A percentile compares a stretch with the other conserved stretches of the same genome.
phyloP scores from a whole-genome alignment of 495 filamentous ascomycete species.

The Hapsidospora chrysogenum region DNA sequence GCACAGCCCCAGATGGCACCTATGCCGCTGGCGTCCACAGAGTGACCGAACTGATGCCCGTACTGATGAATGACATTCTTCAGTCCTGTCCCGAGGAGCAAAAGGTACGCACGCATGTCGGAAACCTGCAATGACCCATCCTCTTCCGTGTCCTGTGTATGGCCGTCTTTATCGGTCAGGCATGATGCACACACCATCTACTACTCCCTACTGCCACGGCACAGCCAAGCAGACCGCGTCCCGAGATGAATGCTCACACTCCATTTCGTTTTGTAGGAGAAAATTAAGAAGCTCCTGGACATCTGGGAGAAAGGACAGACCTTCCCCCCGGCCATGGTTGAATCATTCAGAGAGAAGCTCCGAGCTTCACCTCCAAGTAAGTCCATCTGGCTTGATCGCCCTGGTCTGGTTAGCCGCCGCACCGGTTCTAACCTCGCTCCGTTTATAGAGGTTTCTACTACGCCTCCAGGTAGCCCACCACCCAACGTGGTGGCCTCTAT shows the following conservation, averaged over 20 bases:
- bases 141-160: too few species aligned
- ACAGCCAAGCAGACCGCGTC: too few species aligned
- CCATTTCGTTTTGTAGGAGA: too few species aligned
- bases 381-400: conserved; percentile 16
- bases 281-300: conserved; percentile 87
- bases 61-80: conserved; percentile 90
- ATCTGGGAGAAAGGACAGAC: conserved; percentile 96
- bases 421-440: too few species aligned
- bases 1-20: conserved; percentile 68
- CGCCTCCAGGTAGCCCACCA: conserved; percentile 64
- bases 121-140: too few species aligned
- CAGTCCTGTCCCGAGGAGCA: conserved; percentile 80
- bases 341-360: conserved; percentile 73
- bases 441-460: conserved; percentile 69
- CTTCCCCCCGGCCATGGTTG: conserved; percentile 70
- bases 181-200: too few species aligned
- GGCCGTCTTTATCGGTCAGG: too few species aligned
- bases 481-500: conserved; percentile 22
- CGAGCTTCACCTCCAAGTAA: conserved; percentile 48
- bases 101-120: conserved; percentile 86
- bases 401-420: neutral
- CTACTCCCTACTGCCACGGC: too few species aligned
- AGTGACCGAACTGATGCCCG: conserved; percentile 86
- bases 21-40: conserved; percentile 90
- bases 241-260: too few species aligned